phyloP scores from a whole-genome alignment of 129 eudicot genomes.

The Deinandra increscens region DNA sequence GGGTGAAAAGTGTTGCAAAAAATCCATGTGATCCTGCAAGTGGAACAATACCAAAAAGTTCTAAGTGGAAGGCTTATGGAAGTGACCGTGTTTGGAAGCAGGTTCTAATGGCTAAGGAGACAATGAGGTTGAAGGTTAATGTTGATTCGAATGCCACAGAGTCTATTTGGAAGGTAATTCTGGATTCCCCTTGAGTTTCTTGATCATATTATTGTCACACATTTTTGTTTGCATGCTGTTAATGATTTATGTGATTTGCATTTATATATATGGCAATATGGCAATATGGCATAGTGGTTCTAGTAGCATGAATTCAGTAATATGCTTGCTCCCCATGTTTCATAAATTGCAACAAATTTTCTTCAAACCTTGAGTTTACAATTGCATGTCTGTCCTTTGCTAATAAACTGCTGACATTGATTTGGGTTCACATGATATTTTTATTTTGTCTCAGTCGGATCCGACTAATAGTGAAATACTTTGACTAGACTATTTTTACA shows the following conservation, averaged over 20 bases:
- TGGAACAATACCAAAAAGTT: constrained; percentile 60
- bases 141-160: constrained; percentile 35
- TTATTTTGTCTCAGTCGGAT: background rate
- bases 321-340: background rate
- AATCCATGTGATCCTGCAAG: constrained; percentile 59
- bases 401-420: background rate
- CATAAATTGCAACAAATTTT: background rate
- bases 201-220: background rate
- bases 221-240: constrained; percentile 7
- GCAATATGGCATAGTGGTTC: too few relatives aligned
- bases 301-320: too few relatives aligned
- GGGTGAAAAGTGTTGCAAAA: constrained; percentile 58
- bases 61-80: constrained; percentile 68
- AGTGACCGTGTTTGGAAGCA: constrained; percentile 66
- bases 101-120: constrained; percentile 57
- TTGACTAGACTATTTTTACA: background rate
- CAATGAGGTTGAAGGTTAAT: constrained; percentile 49
- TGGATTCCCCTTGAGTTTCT: background rate
- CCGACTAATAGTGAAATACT: too few relatives aligned
- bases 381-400: background rate
- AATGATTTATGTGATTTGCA: background rate
- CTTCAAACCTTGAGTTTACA: background rate
- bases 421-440: background rate
- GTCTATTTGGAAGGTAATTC: constrained; percentile 52
- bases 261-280: too few relatives aligned